A percentile compares a stretch with the other conserved stretches of the same genome.
These are phyloP conservation scores for Ascosphaera aggregata DNA, from an alignment of 2,329 filamentous ascomycete genomes.

Conservation along the genomic window DNA sequence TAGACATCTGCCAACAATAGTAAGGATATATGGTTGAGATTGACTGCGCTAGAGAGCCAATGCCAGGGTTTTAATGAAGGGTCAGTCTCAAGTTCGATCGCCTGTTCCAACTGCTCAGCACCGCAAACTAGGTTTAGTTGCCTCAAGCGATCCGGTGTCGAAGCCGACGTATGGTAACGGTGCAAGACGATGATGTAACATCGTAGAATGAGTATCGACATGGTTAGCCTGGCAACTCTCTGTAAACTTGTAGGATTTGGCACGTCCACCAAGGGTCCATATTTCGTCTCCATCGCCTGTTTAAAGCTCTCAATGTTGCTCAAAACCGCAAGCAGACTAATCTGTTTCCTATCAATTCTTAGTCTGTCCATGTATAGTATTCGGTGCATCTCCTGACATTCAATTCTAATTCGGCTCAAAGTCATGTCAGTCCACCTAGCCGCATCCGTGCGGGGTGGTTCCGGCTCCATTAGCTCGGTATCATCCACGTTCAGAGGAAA, in stretches of 20 bases:
- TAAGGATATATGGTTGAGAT: conserved; percentile 49
- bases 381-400: conserved; percentile 50
- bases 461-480: conserved; percentile 24
- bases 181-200: conserved; percentile 45
- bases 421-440: conserved; percentile 44
- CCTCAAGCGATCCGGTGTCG: conserved; percentile 29
- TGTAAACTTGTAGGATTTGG: conserved; percentile 31
- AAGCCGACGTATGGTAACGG: conserved; percentile 32
- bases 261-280: conserved; percentile 37
- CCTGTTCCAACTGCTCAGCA: conserved; percentile 29
- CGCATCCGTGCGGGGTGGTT: conserved; percentile 15
- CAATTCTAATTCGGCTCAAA: conserved; percentile 43
- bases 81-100: conserved; percentile 29
- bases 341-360: conserved; percentile 36
- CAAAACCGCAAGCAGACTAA: conserved; percentile 38
- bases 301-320: conserved; percentile 47
- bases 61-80: conserved; percentile 33
- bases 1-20: conserved; percentile 46
- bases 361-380: conserved; percentile 46
- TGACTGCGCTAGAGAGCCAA: conserved; percentile 49
- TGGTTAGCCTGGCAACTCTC: conserved; percentile 37
- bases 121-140: conserved; percentile 41
- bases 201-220: conserved; percentile 38
- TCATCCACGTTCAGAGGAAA: conserved; percentile 51
- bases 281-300: conserved; percentile 39